phyloP scores from a whole-genome alignment of 2,329 filamentous ascomycete species.

The Exophiala bonariae region DNA sequence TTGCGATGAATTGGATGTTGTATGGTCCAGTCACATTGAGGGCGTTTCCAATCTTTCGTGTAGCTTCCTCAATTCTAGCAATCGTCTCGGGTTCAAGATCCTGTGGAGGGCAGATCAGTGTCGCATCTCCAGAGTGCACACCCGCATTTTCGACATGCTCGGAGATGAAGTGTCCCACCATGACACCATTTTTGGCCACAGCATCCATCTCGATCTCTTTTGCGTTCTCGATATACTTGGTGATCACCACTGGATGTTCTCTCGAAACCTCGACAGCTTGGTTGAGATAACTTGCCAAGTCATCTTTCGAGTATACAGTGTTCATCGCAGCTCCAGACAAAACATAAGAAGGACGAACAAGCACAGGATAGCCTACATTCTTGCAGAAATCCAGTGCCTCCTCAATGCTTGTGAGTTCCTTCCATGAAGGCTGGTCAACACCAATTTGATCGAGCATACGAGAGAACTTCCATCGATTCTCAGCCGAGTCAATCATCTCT shows the following conservation, averaged over 20 bases:
- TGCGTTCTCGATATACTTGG: conserved; percentile 98
- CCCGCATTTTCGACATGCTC: conserved; percentile 99
- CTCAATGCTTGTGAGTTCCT: conserved; percentile 91
- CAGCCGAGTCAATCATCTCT: conserved; percentile 97
- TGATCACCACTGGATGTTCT: conserved; percentile 96
- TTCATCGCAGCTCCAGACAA: conserved; percentile 98
- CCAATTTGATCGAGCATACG: conserved; percentile 93
- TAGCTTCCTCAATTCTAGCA: conserved; percentile 87
- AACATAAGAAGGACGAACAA: conserved; percentile 95
- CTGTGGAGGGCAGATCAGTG: conserved; percentile 89
- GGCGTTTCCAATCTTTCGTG: conserved; percentile 88
- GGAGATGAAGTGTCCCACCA: conserved; percentile 95
- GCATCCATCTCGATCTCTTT: conserved; percentile 99
- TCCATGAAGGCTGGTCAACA: conserved; percentile 97
- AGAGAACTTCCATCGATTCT: conserved; percentile 98
- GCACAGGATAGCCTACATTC: conserved; percentile 85
- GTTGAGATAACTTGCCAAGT: conserved; percentile 81
- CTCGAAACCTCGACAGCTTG: conserved; percentile 92
- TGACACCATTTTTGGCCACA: conserved; percentile 82
- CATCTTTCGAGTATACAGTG: conserved; percentile 94
- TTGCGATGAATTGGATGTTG: conserved; percentile 99
- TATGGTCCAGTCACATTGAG: conserved; percentile 95
- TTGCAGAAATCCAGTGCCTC: conserved; percentile 87
- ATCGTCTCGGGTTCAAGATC: conserved; percentile 90
- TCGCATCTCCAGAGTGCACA: conserved; percentile 97